Conservation (phyloP, 805 yeast species). For the Yamadazyma phyllophila region DNA sequence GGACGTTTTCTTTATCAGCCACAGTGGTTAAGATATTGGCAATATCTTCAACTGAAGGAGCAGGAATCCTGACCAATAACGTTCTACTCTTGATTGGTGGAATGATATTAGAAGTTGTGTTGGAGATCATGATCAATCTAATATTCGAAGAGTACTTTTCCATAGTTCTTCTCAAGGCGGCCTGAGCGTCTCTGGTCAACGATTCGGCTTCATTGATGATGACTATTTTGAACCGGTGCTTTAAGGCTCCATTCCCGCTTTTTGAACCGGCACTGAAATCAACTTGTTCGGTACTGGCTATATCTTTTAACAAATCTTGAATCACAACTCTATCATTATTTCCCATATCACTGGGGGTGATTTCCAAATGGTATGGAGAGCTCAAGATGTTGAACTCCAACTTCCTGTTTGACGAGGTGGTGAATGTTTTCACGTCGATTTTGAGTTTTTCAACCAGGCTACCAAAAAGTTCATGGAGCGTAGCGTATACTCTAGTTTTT, state of each 20-base stretch:
- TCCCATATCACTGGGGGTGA: slow-evolving; percentile 97
- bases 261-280: slow-evolving; percentile 55
- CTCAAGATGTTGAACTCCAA: slow-evolving; percentile 92
- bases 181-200: slow-evolving; percentile 89
- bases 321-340: slow-evolving; percentile 92
- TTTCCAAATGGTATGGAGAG: slow-evolving; percentile 85
- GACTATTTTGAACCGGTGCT: slow-evolving; percentile 70
- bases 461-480: slow-evolving; percentile 79
- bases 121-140: slow-evolving; percentile 80
- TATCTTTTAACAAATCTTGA: slow-evolving; percentile 88
- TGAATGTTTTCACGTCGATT: slow-evolving; percentile 85
- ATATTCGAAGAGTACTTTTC: slow-evolving; percentile 89
- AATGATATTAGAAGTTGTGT: slow-evolving; percentile 87
- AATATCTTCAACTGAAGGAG: slow-evolving; percentile 69
- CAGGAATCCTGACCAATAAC: slow-evolving; percentile 78
- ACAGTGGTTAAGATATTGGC: slow-evolving; percentile 52
- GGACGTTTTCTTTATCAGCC: slow-evolving; percentile 53
- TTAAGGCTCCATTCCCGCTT: slow-evolving; percentile 14
- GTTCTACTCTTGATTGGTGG: slow-evolving; percentile 95
- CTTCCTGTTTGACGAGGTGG: slow-evolving; percentile 70
- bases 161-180: slow-evolving; percentile 94
- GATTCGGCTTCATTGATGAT: slow-evolving; percentile 91
- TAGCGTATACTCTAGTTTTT: slow-evolving; percentile 84
- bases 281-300: slow-evolving; percentile 95
- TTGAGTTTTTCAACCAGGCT: slow-evolving; percentile 73